Base-by-base conservation (phyloP, 441 rosid species). In the Metrosideros polymorpha region DNA sequence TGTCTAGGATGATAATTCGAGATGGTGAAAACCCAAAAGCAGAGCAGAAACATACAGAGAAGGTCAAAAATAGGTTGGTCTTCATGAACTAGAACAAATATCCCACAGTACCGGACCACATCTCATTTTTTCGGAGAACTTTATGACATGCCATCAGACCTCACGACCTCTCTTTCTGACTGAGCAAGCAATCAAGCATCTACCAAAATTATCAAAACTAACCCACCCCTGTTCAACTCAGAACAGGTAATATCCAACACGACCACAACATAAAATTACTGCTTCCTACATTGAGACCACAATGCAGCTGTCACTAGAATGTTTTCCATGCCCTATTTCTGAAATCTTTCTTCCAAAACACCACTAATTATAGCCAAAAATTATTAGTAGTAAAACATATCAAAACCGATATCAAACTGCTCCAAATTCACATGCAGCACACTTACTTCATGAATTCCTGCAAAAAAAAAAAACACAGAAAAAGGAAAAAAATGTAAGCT, bases 371-470 rank as follows among this genome's bases (percentile, higher is more conserved):
- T 51, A 42, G 47, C n/a, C 79, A 66, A 66, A 66, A 22, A 19
- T 0, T 22, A 66, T 39, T 35, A 39, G 83, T 24, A 6, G 75
- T 24, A 27, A 43, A 45, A n/a, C 39, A 43, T 17, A 35, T 19
- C 30, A 29, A 29, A 85, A 29, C 45, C 47, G 27, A 66, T 9
- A 66, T 24, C 47, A 22, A 82, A 83, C 51, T 51, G 84, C 51
- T 61, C 55, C 13, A 85, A 42, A 57, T 63, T 87, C 87, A 86
- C 47, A 59, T 61, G 85, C 91, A 79, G 88, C 85, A 82, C 86
- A 93, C 99, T 95, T 95, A 97, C 99, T 96, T 97, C 99, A 86
- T 97, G 99, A 91, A 97, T 97, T 85, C 99, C 99, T 97, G 93
- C 92, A 91, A 86, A 91, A 79, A 85, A 54, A 32, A 55, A 88